Evolutionary conservation across 2,329 filamentous ascomycete species (phyloP), one percentile per base, ranked within the genome.

Genomic region (Chalara sp.): DNA sequence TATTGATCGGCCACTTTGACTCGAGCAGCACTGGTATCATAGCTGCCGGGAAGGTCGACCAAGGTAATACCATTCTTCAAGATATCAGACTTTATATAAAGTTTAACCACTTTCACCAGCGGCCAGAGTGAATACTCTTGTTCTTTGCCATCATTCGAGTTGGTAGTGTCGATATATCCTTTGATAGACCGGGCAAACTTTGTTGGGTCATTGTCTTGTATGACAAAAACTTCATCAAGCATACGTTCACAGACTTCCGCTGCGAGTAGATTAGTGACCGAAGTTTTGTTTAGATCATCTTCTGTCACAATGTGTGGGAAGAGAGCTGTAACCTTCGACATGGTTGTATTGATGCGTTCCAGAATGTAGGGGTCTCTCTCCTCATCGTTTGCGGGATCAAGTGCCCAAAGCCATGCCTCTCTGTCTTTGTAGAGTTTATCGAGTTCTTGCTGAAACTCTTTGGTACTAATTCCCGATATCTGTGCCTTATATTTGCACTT

Each of bases 291-390:
- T 2, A 75, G 60, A 4, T 60, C 53, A 5, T 67, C 55, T 2
- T 68, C 48, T 10, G 58, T 41, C 13, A 48, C 65, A 47, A 65
- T 68, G 0, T 62, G 49, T 1, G 69, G 69, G 53, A 74, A 75
- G 3, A 75, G 67, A 4, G 68, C 66, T 47, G 67, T 66, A 32
- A 75, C 68, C 50, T 75, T 75, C 1, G 68, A 66, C 57, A 70
- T 67, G 29, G 74, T 70, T 3, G 55, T 28, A n/a, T 37, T n/a
- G 3, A 49, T 35, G 10, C 44, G 29, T 30, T 63, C 59, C 0
- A 56, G 55, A 3, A 64, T 63, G 0, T 70, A 67, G 32, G 63
- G 61, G 5, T 49, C 53, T 40, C 53, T 48, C 1, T 13, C 41
- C n/a, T 51, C 54, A 6, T 30, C 4, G 12, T 32, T 10, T 10